A percentile compares a stretch with the other conserved stretches of the same genome.
Evolutionary conservation across 2,329 filamentous ascomycete genomes (phyloP).

Genomic region (Fusarium acutatum): DNA sequence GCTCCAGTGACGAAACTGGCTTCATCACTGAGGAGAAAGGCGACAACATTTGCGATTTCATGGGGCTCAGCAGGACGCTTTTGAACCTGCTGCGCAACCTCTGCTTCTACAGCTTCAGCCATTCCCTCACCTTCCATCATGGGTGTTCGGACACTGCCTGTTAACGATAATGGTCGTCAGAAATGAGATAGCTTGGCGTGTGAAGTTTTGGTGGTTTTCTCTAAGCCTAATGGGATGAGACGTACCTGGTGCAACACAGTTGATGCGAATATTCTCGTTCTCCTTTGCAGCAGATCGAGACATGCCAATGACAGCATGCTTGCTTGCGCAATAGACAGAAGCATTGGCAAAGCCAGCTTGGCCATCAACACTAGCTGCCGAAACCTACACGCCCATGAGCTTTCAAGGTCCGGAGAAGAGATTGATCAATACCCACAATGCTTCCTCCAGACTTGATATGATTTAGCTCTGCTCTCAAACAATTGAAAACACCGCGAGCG

Average conservation of each 20-base stretch:
- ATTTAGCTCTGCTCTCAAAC: not conserved
- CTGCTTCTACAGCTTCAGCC: not conserved
- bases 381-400: not conserved
- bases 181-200: too few relatives aligned
- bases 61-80: not conserved
- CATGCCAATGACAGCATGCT: not conserved
- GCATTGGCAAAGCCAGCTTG: not conserved
- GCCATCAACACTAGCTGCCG: not conserved
- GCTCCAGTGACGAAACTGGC: not conserved
- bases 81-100: not conserved
- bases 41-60: not conserved
- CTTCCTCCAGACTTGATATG: not conserved
- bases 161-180: not conserved
- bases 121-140: not conserved
- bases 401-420: accelerated
- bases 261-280: not conserved
- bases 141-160: not conserved
- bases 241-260: not conserved
- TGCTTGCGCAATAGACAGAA: not conserved
- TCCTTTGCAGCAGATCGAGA: not conserved
- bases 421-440: not conserved
- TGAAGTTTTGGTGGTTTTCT: not conserved
- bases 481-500: not conserved
- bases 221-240: not conserved
- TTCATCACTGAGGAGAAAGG: not conserved